Conservation (phyloP, 192 early-diverging fungal genomes). For the Mortierella claussenii region DNA sequence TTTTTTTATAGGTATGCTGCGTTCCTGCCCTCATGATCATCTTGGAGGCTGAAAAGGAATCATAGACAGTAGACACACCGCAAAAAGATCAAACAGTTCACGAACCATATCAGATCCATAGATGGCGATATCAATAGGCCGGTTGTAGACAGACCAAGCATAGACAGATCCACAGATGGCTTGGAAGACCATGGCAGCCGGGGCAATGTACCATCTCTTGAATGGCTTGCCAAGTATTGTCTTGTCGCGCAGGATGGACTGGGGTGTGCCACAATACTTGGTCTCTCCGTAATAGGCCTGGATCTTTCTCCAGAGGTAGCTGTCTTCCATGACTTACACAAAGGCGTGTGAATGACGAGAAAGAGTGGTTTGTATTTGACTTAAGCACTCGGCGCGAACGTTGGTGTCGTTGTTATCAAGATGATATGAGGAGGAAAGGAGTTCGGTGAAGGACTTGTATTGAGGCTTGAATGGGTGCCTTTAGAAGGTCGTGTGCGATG, state of each 20-base stretch:
- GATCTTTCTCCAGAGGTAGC: constrained; percentile 35
- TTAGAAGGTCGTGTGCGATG: no score
- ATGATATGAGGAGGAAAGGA: no score
- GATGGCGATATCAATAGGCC: constrained; percentile 62
- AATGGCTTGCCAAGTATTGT: constrained; percentile 53
- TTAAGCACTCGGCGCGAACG: no score
- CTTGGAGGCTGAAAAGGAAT: not conserved
- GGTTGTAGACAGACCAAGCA: constrained; percentile 74
- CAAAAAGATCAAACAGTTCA: not conserved
- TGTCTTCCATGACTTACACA: constrained; percentile 55
- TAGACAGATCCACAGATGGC: constrained; percentile 76
- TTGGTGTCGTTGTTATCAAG: no score
- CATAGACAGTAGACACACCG: not conserved
- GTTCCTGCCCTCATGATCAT: no score
- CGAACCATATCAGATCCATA: constrained; percentile 45
- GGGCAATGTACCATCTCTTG: constrained; percentile 67
- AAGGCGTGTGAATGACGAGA: no score
- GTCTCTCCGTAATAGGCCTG: constrained; percentile 50
- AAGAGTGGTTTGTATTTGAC: no score
- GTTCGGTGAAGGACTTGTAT: no score
- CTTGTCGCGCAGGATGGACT: constrained; percentile 44
- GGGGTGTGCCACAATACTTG: constrained; percentile 38
- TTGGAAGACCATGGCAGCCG: constrained; percentile 69
- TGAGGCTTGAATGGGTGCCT: no score
- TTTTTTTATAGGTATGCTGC: no score